A percentile compares a stretch with the other conserved stretches of the same genome.
phyloP scores from a whole-genome alignment of 2,329 filamentous ascomycete species.

The Sphaerostilbella broomeana region DNA sequence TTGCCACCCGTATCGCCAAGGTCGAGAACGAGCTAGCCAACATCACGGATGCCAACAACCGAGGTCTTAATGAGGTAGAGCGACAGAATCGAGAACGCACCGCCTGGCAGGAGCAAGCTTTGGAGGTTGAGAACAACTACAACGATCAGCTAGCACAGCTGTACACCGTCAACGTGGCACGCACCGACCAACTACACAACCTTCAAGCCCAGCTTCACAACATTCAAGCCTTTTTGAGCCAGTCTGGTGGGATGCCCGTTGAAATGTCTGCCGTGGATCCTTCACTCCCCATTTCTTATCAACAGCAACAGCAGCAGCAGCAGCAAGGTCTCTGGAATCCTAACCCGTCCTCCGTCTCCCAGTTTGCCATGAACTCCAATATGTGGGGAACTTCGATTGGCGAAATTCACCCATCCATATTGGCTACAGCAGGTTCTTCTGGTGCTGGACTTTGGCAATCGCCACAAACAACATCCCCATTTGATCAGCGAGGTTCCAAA shows the following conservation, averaged over 20 bases:
- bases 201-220: constrained; percentile 27
- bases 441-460: constrained; percentile 29
- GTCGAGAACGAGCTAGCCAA: constrained; percentile 66
- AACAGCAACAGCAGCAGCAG: constrained; percentile 14
- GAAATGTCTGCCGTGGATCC: constrained; percentile 19
- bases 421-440: constrained; percentile 25
- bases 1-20: constrained; percentile 63
- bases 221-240: constrained; percentile 28
- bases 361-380: constrained; percentile 22
- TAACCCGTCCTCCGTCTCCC: constrained; percentile 28
- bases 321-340: constrained; percentile 29
- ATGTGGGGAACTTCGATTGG: constrained; percentile 30
- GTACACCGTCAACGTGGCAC: constrained; percentile 24
- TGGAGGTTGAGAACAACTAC: constrained; percentile 40
- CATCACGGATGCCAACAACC: constrained; percentile 61
- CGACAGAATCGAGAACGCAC: constrained; percentile 47
- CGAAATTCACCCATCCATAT: constrained; percentile 27
- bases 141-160: constrained; percentile 37
- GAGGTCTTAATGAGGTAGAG: constrained; percentile 58
- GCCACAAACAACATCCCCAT: constrained; percentile 32
- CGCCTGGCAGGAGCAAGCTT: constrained; percentile 40
- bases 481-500: constrained; percentile 32
- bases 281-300: constrained; percentile 2
- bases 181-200: constrained; percentile 25
- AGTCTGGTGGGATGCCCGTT: constrained; percentile 26